These are phyloP conservation scores for Wickerhamiella brachini DNA, from an alignment of 805 yeast species.

Conservation along the genomic window DNA sequence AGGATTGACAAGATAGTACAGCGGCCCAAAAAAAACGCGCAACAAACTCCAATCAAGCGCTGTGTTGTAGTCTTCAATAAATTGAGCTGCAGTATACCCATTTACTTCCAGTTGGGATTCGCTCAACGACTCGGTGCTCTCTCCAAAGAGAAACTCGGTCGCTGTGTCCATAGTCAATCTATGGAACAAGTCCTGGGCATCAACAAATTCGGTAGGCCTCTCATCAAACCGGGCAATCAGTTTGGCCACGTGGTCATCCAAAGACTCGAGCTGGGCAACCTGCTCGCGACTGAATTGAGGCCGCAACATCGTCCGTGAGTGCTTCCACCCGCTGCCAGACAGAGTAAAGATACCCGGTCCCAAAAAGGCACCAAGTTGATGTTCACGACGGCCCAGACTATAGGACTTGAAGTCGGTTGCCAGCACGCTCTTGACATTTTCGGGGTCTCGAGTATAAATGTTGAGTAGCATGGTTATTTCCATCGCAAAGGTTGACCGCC, in stretches of 20 bases:
- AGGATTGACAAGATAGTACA: conserved; percentile 12
- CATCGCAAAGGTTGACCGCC: conserved; percentile 18
- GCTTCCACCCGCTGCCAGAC: conserved; percentile 26
- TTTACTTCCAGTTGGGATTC: conserved; percentile 5
- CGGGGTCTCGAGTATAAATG: conserved; percentile 19
- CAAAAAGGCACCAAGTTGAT: conserved; percentile 19
- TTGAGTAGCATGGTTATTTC: conserved; percentile 18
- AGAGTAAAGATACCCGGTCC: conserved; percentile 28
- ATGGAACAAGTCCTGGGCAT: conserved; percentile 13
- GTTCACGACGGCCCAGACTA: conserved; percentile 20
- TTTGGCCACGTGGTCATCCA: conserved; percentile 18
- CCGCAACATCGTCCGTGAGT: conserved; percentile 25
- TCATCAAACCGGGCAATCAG: background rate
- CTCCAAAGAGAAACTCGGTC: conserved; percentile 21
- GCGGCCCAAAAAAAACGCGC: conserved; percentile 14
- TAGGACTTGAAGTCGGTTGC: conserved; percentile 23
- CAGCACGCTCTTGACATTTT: conserved; percentile 20
- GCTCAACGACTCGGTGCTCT: conserved; percentile 10
- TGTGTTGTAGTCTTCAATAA: conserved; percentile 13
- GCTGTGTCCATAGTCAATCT: conserved; percentile 20
- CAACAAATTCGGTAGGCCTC: conserved; percentile 20
- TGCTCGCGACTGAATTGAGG: conserved; percentile 26
- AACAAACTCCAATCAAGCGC: conserved; percentile 13
- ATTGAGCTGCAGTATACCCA: conserved; percentile 16
- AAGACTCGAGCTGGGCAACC: conserved; percentile 19